Evolutionary conservation across 2,329 filamentous ascomycete genomes (phyloP).

Genomic region (Calonectria hawksworthii): DNA sequence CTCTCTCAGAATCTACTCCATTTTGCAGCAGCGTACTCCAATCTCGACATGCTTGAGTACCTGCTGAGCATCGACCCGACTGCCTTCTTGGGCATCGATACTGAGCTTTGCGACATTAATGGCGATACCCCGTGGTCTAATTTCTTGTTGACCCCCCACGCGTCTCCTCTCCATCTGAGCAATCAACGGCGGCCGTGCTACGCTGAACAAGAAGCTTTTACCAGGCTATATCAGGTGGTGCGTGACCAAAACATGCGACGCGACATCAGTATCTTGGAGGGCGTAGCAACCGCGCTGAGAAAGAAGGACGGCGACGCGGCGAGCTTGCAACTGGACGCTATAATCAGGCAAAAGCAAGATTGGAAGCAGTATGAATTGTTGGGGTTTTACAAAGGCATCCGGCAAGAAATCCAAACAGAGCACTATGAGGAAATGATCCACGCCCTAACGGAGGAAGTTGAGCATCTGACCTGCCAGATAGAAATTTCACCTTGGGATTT

Average conservation of each 20-base stretch:
- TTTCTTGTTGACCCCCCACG: background rate
- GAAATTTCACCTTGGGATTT: background rate
- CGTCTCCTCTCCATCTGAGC: fast-evolving
- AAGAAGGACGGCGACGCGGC: background rate
- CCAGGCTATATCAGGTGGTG: background rate
- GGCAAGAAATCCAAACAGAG: slow-evolving; percentile 14
- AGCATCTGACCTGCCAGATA: slow-evolving; percentile 24
- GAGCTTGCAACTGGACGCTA: background rate
- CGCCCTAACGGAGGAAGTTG: slow-evolving; percentile 23
- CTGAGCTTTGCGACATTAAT: fast-evolving
- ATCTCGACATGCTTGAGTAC: background rate
- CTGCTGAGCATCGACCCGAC: background rate
- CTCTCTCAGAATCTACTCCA: background rate
- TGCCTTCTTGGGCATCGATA: background rate
- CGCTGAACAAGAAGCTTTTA: background rate
- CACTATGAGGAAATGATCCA: slow-evolving; percentile 13
- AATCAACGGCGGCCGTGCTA: background rate
- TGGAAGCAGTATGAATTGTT: background rate
- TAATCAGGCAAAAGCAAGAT: slow-evolving; percentile 14
- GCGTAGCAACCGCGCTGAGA: background rate
- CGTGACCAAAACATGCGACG: background rate
- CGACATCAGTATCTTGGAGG: background rate
- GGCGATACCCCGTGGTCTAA: background rate
- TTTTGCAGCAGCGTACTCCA: fast-evolving
- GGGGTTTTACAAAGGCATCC: slow-evolving; percentile 25